Evolutionary conservation across 768 basidiomycete species (phyloP).

Genomic region (Suillus subaureus): DNA sequence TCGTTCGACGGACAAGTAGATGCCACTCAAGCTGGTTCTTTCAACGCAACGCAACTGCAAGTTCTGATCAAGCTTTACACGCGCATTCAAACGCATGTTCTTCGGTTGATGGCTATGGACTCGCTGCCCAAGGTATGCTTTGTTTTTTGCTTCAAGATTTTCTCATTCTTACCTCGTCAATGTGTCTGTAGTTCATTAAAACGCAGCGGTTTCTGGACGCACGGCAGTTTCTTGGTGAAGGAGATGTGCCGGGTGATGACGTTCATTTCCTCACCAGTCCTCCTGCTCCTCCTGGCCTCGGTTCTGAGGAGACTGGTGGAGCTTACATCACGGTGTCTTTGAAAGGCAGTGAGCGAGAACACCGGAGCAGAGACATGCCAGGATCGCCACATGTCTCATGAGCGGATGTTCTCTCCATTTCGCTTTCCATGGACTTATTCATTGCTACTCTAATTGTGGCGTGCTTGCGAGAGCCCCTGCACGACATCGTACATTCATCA

Average conservation of each 20-base stretch:
- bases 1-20: constrained; percentile 80
- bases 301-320: constrained; percentile 68
- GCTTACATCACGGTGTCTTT: constrained; percentile 88
- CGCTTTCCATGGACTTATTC: constrained; percentile 22
- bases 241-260: constrained; percentile 65
- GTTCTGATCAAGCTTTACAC: constrained; percentile 93
- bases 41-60: constrained; percentile 96
- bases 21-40: constrained; percentile 73
- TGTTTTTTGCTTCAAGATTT: constrained; percentile 4
- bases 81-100: constrained; percentile 95
- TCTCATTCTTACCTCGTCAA: constrained; percentile 15
- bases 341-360: constrained; percentile 72
- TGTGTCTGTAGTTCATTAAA: constrained; percentile 73
- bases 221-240: constrained; percentile 77
- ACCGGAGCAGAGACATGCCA: constrained; percentile 36
- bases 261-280: constrained; percentile 59
- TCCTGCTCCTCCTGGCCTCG: constrained; percentile 70
- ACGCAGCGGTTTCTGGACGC: constrained; percentile 80
- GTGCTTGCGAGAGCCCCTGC: constrained; percentile 31
- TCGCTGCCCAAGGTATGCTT: constrained; percentile 89
- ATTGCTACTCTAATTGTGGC: constrained; percentile 17
- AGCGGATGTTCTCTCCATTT: constrained; percentile 20
- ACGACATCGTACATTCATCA: constrained; percentile 26
- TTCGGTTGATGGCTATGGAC: constrained; percentile 97
- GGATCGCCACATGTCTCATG: constrained; percentile 32